A percentile compares a stretch with the other conserved stretches of the same genome.
These are phyloP conservation scores for Xylaria longipes DNA, from an alignment of 495 filamentous ascomycete genomes.

Conservation along the genomic window DNA sequence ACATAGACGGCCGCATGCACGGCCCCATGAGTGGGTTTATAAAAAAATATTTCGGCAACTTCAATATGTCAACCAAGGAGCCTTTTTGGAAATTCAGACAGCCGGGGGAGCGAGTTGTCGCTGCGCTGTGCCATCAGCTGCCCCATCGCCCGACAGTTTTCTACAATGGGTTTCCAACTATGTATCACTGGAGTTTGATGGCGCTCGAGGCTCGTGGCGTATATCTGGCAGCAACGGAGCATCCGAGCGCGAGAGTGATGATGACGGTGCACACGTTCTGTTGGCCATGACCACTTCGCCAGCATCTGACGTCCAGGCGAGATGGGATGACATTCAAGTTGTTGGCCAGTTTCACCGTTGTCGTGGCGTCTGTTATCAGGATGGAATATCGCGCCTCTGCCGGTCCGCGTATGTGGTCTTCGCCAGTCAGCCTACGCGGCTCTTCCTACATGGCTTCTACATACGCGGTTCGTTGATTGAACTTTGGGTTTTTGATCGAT, in stretches of 20 bases:
- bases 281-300: slow-evolving; percentile 28
- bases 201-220: slow-evolving; percentile 36
- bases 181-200: slow-evolving; percentile 29
- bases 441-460: slow-evolving; percentile 49
- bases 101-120: slow-evolving; percentile 24
- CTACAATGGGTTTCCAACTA: slow-evolving; percentile 36
- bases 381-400: slow-evolving; percentile 37
- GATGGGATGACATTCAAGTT: slow-evolving; percentile 37
- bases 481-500: slow-evolving; percentile 54
- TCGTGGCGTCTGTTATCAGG: slow-evolving; percentile 29
- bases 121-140: slow-evolving; percentile 29
- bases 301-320: slow-evolving; percentile 23
- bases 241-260: slow-evolving; percentile 21
- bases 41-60: slow-evolving; percentile 35
- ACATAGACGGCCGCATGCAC: slow-evolving; percentile 38
- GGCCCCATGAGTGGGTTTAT: slow-evolving; percentile 38
- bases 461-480: slow-evolving; percentile 44
- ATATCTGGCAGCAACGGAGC: slow-evolving; percentile 24
- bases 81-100: slow-evolving; percentile 28
- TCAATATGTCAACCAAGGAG: slow-evolving; percentile 30
- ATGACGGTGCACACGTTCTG: slow-evolving; percentile 30
- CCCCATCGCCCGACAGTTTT: slow-evolving; percentile 30
- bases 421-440: slow-evolving; percentile 34
- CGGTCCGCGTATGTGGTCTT: slow-evolving; percentile 37
- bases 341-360: slow-evolving; percentile 33